Base-by-base conservation (phyloP, 768 basidiomycete genomes). In the Termitomyces eurrhizus region DNA sequence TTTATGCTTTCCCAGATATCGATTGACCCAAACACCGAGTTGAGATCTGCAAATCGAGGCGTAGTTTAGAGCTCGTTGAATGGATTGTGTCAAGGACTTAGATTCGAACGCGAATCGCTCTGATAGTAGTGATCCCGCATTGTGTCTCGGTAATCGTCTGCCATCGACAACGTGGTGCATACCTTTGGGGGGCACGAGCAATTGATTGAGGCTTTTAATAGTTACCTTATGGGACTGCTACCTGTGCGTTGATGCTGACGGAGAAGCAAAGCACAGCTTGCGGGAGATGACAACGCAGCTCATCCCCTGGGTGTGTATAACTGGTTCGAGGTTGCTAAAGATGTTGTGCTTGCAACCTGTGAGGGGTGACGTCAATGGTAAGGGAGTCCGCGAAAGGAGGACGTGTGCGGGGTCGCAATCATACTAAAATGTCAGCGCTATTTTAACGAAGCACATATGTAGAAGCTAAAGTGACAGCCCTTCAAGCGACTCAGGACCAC, bases 401-500 rank as follows among this genome's bases (percentile, higher is more conserved):
- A n/a, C 39, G 29, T 29, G 29, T 44, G 9, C 6, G 39, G 21
- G 21, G 21, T 54, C 37, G 29, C 39, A 18, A 54, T 54, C 52
- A 53, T 53, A 21, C 21, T 21, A 18, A 18, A 53, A 54, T 54
- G 29, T 42, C 41, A 55, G 1, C 13, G 41, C 54, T 55, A 55
- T 55, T 55, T 42, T 44, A 33, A 44, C 39, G 42, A 5, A 21
- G 5, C 14, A 14, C 39, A 4, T 9, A 11, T 24, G 16, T 24
- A 32, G 37, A 55, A 55, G 54, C 18, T 18, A 55, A 33, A 55
- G 54, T 55, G 54, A 55, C 54, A 55, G 54, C 26, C 29, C 42
- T n/a, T 2, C 54, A 8, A 57, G 18, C 33, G 24, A 57, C 24
- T 46, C 56, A 33, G n/a, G n/a, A 33, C 50, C 32, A 21, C 6